Conservation (phyloP, 345 rosid genomes). For the Iberis pinnata region DNA sequence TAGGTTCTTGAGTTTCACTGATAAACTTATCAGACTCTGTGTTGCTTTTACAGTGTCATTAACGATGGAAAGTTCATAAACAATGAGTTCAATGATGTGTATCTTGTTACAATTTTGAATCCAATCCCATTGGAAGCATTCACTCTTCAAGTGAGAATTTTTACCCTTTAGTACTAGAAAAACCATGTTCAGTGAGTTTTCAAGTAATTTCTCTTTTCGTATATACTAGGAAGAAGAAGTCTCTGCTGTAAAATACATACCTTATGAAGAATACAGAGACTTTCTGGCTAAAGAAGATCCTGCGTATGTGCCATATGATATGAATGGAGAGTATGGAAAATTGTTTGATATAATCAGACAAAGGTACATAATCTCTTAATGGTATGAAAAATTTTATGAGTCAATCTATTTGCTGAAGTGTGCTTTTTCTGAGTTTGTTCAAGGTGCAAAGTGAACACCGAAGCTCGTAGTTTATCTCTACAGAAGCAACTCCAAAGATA, state of each 20-base stretch:
- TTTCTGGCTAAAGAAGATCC: conserved; percentile 65
- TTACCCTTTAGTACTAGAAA: no score
- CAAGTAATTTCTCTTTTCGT: not conserved
- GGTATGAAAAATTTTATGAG: not conserved
- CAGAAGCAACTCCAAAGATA: conserved; percentile 69
- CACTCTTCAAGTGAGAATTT: conserved; percentile 68
- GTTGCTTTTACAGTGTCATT: conserved; percentile 43
- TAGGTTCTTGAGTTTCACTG: not conserved
- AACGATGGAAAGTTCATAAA: conserved; percentile 81
- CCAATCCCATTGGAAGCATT: conserved; percentile 92
- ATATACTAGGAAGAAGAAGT: conserved; percentile 69
- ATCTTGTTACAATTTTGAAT: conserved; percentile 65
- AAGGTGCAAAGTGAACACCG: conserved; percentile 58
- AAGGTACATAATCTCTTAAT: conserved; percentile 43
- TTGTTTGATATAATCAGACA: conserved; percentile 56
- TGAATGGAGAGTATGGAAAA: conserved; percentile 58
- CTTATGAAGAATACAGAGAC: conserved; percentile 52
- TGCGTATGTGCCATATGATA: conserved; percentile 68
- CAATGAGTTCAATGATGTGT: conserved; percentile 83
- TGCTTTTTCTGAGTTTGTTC: conserved; percentile 25
- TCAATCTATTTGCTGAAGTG: not conserved
- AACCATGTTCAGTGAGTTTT: no score
- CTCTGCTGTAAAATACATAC: conserved; percentile 75
- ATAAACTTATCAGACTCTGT: conserved; percentile 2
- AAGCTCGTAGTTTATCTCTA: conserved; percentile 49